Base-by-base conservation (phyloP, 225 moss, liverwort and hornwort genomes). In the Neckera pumila region DNA sequence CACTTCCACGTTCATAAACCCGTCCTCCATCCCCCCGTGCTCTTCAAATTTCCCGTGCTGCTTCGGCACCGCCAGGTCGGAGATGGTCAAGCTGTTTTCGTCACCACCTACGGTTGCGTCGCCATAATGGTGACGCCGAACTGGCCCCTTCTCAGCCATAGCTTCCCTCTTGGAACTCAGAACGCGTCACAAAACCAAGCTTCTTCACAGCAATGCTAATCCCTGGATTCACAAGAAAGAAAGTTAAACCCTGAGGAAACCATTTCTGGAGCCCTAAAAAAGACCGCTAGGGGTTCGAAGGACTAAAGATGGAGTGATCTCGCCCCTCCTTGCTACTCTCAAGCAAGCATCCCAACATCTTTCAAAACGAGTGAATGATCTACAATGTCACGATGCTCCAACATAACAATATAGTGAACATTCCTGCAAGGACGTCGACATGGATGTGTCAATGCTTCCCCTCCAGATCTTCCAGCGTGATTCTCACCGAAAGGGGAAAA, bases 21-120 rank as follows among this genome's bases (percentile, higher is more conserved):
- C 86, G 45, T 92, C 94, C 87, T 94, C 94, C 84, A 88, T n/a
- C 19, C 59, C 81, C 56, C n/a, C 76, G 14, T 18, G 33, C 47
- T 82, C 30, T 40, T 83, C 85, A 34, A 77, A 83, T 5, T 28
- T 42, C 28, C 91, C 88, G 25, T 90, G 89, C 47, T n/a, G 18
- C 73, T 94, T 91, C 33, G 90, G 82, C 23, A 90, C 47, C 57
- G 93, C 25, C 19, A 89, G 31, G 73, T 93, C 93, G 43, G 91
- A 85, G 59, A 87, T 47, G 30, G 84, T 90, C 75, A 90, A 33
- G 36, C 80, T 91, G 72, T 82, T 88, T 56, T 89, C 85, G 34
- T 81, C 87, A 7, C 83, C 86, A 65, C 88, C 89, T 16, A 60
- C 31, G 62, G 76, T 70, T 25, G 81, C 56, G 28, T 85, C 86